Percentiles rank a stretch among this genome's conserved stretches.
Evolutionary conservation across 352 stramenopile genomes (phyloP).

Genomic region (Phytophthora cryptogea): DNA sequence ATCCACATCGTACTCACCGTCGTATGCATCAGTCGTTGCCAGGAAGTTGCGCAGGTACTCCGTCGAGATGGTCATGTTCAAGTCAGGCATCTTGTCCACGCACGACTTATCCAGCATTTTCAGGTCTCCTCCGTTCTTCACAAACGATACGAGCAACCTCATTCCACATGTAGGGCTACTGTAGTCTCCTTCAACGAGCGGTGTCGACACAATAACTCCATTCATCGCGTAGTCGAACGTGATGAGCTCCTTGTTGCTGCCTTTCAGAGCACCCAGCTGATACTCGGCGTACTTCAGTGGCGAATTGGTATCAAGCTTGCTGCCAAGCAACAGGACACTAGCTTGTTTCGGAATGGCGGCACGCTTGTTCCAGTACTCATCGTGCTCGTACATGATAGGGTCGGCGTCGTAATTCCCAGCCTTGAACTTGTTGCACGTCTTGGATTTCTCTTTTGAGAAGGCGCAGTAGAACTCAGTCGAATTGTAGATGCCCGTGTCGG

Average conservation of each 20-base stretch:
- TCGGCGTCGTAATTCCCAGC: slow-evolving; percentile 9
- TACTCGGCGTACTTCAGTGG: slow-evolving; percentile 49
- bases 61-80: slow-evolving; percentile 6
- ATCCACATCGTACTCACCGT: too few relatives aligned
- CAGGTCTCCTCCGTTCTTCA: slow-evolving; percentile 33
- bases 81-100: slow-evolving; percentile 19
- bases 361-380: slow-evolving; percentile 50
- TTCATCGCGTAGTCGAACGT: slow-evolving; percentile 41
- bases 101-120: slow-evolving; percentile 40
- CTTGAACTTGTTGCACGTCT: slow-evolving; percentile 17
- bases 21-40: background rate
- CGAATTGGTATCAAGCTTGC: slow-evolving; percentile 40
- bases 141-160: slow-evolving; percentile 39
- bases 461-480: slow-evolving; percentile 44
- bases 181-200: slow-evolving; percentile 9
- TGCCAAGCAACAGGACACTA: slow-evolving; percentile 44
- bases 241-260: slow-evolving; percentile 35
- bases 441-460: slow-evolving; percentile 40
- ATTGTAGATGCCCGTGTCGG: slow-evolving; percentile 8
- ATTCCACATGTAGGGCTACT: slow-evolving; percentile 37
- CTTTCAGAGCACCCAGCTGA: slow-evolving; percentile 27
- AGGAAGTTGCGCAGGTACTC: background rate
- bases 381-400: slow-evolving; percentile 38
- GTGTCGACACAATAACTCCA: slow-evolving; percentile 28
- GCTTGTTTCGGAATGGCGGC: slow-evolving; percentile 32